Base-by-base conservation (phyloP, 202 grass and related monocot genomes). In the Setaria viridis region DNA sequence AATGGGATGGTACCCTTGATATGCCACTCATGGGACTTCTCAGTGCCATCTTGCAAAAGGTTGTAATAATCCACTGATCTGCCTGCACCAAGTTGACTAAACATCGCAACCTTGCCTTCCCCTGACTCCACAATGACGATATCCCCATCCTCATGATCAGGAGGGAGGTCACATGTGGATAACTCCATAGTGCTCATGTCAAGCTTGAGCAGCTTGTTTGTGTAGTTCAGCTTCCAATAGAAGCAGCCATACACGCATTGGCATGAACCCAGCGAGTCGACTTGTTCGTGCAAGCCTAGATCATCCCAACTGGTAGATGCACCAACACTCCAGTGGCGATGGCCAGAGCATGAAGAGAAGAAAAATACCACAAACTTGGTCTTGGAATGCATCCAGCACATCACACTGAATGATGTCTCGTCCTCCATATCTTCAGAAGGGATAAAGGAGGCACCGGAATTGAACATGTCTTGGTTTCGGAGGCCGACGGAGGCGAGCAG, bases 321-420 rank as follows among this genome's bases (percentile, higher is more conserved):
- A 4, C 6, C 4, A 5, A 49, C 25, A 11, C 0, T 65, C 76
- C 76, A 65, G 16, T 15, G 2, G 7, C 13, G 21, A 45, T 15
- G 2, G 7, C 13, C 41, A 45, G 41, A 46, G 13, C 1, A 21
- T 12, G 76, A 78, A 60, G 54, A 43, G 54, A 59, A 77, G n/a
- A 47, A 14, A 45, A 62, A 47, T 30, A 63, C 39, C 57, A 16
- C 76, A 7, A 78, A 3, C 4, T 25, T 63, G 3, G 35, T 48
- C 2, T 1, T 1, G 4, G 9, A 32, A 16, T 9, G 3, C 57
- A 48, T 3, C 46, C 29, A 33, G 9, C 46, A 20, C 17, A 80
- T 66, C 62, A 53, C 62, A 7, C 77, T 80, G 30, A 80, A 67
- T 20, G 62, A 21, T 80, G 46, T 21, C 2, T 80, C 77, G 2